phyloP scores from a whole-genome alignment of 2,329 filamentous ascomycete genomes.

The Sporothrix inflata region DNA sequence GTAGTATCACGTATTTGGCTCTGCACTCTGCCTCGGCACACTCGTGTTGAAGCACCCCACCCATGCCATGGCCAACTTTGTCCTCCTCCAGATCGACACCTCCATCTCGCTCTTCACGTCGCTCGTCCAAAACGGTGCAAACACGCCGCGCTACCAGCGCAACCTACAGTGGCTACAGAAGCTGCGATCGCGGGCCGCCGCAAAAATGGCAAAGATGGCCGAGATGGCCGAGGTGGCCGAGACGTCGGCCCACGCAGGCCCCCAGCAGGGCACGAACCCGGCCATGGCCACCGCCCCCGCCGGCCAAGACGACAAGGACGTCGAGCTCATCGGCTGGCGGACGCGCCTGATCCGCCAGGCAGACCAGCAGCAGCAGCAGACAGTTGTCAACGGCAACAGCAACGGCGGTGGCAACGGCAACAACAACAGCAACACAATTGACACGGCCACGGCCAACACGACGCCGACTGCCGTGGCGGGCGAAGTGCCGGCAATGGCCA shows the following conservation, averaged over 20 bases:
- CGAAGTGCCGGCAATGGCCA: background rate
- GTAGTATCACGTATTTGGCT: conserved; percentile 28
- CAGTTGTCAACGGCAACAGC: background rate
- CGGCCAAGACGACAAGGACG: conserved; percentile 9
- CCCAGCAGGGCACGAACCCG: too few relatives aligned
- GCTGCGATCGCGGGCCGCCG: conserved; percentile 6
- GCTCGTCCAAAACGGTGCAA: conserved; percentile 24
- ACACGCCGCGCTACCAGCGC: conserved; percentile 23
- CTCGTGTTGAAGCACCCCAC: conserved; percentile 24
- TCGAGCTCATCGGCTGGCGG: conserved; percentile 29
- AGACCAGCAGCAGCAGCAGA: conserved; percentile 19
- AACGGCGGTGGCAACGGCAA: background rate
- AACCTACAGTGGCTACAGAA: conserved; percentile 26
- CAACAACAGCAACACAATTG: background rate
- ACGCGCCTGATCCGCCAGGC: conserved; percentile 26
- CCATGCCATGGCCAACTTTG: conserved; percentile 27
- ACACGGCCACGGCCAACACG: background rate
- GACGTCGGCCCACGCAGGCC: too few relatives aligned
- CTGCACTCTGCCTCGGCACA: conserved; percentile 27
- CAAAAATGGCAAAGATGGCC: too few relatives aligned
- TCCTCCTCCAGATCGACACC: conserved; percentile 24
- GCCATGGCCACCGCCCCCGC: too few relatives aligned
- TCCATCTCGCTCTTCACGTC: conserved; percentile 27
- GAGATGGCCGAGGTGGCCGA: too few relatives aligned
- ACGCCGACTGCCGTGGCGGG: background rate